phyloP scores from a whole-genome alignment of 169 alveolate species.

The Toxoplasma gondii region DNA sequence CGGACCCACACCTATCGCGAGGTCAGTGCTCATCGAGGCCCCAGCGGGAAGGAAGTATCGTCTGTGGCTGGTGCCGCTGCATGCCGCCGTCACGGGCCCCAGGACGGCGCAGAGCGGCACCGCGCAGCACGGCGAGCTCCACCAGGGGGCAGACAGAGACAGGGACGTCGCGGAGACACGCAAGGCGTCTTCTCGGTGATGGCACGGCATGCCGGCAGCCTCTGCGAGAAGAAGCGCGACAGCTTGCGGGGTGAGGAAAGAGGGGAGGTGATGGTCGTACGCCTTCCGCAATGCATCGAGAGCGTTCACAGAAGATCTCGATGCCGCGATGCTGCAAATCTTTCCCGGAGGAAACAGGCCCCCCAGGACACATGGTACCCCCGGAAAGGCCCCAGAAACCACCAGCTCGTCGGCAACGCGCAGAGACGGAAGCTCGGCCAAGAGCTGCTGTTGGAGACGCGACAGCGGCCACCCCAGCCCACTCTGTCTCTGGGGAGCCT shows the following conservation, averaged over 20 bases:
- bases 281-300: not conserved
- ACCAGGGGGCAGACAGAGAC: slow-evolving; percentile 8
- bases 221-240: not conserved
- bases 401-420: slow-evolving; percentile 4
- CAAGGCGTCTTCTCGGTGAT: not conserved
- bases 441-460: not conserved
- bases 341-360: slow-evolving; percentile 37
- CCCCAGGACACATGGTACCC: slow-evolving; percentile 16
- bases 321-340: slow-evolving; percentile 2
- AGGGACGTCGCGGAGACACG: not conserved
- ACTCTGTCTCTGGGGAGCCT: not conserved
- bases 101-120: slow-evolving; percentile 4
- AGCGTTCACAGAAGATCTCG: not conserved
- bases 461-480: not conserved
- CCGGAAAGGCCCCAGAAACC: not conserved
- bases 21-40: not conserved
- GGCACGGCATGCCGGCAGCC: not conserved
- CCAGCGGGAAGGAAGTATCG: not conserved
- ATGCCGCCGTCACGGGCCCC: slow-evolving; percentile 28
- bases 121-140: slow-evolving; percentile 27
- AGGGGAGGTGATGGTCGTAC: not conserved
- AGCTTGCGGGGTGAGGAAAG: slow-evolving; percentile 25
- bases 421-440: slow-evolving; percentile 14
- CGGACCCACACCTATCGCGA: slow-evolving; percentile 1
- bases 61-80: slow-evolving; percentile 18